Evolutionary conservation across 805 yeast genomes (phyloP).

Genomic region (Pichia paraexigua): DNA sequence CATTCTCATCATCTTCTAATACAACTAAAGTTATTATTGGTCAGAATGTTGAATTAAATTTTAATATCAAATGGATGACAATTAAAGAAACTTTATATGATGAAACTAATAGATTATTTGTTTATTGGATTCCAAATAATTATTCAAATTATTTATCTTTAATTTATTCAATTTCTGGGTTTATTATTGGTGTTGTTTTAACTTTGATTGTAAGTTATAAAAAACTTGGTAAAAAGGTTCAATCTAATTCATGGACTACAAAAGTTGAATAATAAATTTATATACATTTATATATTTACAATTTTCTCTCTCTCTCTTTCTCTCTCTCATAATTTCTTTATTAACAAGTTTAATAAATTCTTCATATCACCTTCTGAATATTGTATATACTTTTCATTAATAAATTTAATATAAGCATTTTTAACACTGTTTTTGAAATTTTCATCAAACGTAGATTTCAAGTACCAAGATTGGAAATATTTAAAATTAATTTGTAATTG

Average conservation of each 20-base stretch:
- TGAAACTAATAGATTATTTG: conserved; percentile 1
- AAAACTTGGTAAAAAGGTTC: conserved; percentile 19
- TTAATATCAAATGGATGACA: conserved; percentile 50
- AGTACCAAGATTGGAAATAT: conserved; percentile 50
- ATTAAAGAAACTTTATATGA: not conserved
- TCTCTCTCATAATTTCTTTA: conserved; percentile 17
- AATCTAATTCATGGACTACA: conserved; percentile 15
- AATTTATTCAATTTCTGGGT: conserved; percentile 8
- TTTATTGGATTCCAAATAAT: not conserved
- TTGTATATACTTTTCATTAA: conserved; percentile 21
- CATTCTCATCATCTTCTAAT: conserved; percentile 54
- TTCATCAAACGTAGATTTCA: conserved; percentile 29
- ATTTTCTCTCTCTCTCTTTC: not conserved
- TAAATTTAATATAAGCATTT: conserved; percentile 26
- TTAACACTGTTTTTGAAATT: conserved; percentile 26
- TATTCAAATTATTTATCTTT: not conserved
- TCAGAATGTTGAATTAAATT: conserved; percentile 45
- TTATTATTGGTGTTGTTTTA: conserved; percentile 19
- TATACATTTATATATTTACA: not conserved
- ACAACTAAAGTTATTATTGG: conserved; percentile 61
- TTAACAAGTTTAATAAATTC: conserved; percentile 17
- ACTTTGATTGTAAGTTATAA: conserved; percentile 19
- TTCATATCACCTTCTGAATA: conserved; percentile 16
- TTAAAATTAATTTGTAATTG: conserved; percentile 63
- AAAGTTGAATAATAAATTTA: conserved; percentile 18